A percentile compares a stretch with the other conserved stretches of the same genome.
Evolutionary conservation across 441 rosid species (phyloP).

Genomic region (Eruca vesicaria): DNA sequence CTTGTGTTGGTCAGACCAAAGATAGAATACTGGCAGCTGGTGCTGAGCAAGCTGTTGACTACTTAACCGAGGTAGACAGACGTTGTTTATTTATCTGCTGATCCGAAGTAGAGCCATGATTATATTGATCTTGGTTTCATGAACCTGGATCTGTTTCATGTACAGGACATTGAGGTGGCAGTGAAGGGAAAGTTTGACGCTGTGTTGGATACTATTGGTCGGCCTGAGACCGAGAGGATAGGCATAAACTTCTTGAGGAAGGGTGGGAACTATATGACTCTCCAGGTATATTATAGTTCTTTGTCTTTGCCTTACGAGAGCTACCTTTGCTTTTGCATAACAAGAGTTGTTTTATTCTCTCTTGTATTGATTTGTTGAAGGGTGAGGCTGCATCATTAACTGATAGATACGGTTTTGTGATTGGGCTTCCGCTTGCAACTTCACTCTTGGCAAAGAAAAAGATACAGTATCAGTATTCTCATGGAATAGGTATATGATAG

Average conservation of each 20-base stretch:
- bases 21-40: slow-evolving; percentile 70
- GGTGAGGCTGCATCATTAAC: slow-evolving; percentile 92
- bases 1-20: slow-evolving; percentile 76
- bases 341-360: background rate
- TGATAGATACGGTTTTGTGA: slow-evolving; percentile 72
- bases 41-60: slow-evolving; percentile 90
- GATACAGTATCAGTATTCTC: slow-evolving; percentile 71
- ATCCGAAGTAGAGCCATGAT: background rate
- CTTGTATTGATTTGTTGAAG: slow-evolving; percentile 37
- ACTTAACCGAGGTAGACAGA: slow-evolving; percentile 60
- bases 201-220: slow-evolving; percentile 94
- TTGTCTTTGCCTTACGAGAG: background rate
- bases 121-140: background rate
- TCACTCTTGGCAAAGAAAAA: slow-evolving; percentile 72
- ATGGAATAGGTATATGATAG: slow-evolving; percentile 40
- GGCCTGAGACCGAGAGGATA: slow-evolving; percentile 77
- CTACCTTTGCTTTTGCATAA: background rate
- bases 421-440: slow-evolving; percentile 85
- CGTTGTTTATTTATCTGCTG: slow-evolving; percentile 7
- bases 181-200: slow-evolving; percentile 88
- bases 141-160: slow-evolving; percentile 11
- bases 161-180: slow-evolving; percentile 77
- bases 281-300: slow-evolving; percentile 50
- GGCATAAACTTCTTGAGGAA: slow-evolving; percentile 75
- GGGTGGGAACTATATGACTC: slow-evolving; percentile 96